These are phyloP conservation scores for Agaricus subrufescens DNA, from an alignment of 768 basidiomycete species.

Conservation along the genomic window DNA sequence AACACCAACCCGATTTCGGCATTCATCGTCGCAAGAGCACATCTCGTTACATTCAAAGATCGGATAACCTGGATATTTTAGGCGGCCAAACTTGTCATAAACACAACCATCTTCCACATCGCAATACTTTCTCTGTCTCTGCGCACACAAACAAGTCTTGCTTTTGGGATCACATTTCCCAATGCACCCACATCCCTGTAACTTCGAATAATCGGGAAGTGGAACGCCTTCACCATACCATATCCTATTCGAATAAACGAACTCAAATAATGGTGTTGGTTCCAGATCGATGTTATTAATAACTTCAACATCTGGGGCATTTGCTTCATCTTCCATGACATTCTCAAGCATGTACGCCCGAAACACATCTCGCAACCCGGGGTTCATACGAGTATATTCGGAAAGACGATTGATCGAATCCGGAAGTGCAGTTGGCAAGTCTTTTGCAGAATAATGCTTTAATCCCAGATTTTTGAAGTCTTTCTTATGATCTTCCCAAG, in stretches of 20 bases:
- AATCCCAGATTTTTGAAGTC: conserved; percentile 28
- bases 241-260: conserved; percentile 80
- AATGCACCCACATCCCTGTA: conserved; percentile 70
- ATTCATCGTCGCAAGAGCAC: conserved; percentile 79
- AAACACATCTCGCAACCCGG: conserved; percentile 49
- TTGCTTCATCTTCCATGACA: conserved; percentile 60
- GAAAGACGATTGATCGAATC: conserved; percentile 60
- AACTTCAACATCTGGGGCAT: conserved; percentile 64
- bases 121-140: conserved; percentile 43
- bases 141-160: conserved; percentile 67
- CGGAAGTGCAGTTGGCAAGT: conserved; percentile 61
- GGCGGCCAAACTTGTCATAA: conserved; percentile 57
- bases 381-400: conserved; percentile 31
- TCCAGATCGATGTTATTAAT: conserved; percentile 66
- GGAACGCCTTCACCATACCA: conserved; percentile 70
- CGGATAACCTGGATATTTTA: conserved; percentile 50
- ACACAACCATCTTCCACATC: conserved; percentile 48
- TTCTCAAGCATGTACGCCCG: conserved; percentile 62
- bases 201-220: conserved; percentile 49
- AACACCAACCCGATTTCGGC: conserved; percentile 68
- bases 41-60: conserved; percentile 85
- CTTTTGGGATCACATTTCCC: conserved; percentile 74
- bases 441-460: conserved; percentile 32
- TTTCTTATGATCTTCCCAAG: conserved; percentile 32
- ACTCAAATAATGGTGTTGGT: conserved; percentile 78